A percentile compares a stretch with the other conserved stretches of the same genome.
phyloP scores from a whole-genome alignment of 2,329 filamentous ascomycete genomes.

The Ceratocystis harringtonii region DNA sequence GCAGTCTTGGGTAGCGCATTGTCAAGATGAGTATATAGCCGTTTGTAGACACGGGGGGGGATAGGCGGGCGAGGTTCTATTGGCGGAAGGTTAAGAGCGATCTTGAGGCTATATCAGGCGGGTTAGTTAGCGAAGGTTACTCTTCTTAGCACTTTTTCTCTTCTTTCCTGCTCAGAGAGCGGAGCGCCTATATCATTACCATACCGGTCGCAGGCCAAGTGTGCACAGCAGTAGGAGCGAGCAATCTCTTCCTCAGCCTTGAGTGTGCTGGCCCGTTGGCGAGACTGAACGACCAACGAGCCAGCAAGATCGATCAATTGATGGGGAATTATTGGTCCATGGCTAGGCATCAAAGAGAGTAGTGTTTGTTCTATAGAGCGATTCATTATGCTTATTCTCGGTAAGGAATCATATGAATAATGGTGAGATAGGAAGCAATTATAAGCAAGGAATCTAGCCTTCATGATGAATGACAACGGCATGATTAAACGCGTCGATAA shows the following conservation, averaged over 20 bases:
- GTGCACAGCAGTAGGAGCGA: constrained; percentile 68
- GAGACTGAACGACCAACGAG: constrained; percentile 66
- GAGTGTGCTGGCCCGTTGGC: constrained; percentile 58
- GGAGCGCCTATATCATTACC: not conserved
- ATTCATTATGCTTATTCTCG: constrained; percentile 43
- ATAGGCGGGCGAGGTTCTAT: constrained; percentile 64
- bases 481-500: not conserved
- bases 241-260: constrained; percentile 79
- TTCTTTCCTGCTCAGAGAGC: not conserved
- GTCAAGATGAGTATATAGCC: constrained; percentile 67
- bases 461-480: too few relatives aligned
- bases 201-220: constrained; percentile 78
- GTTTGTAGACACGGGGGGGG: constrained; percentile 66
- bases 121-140: not conserved
- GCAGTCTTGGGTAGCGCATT: constrained; percentile 40
- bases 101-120: constrained; percentile 49
- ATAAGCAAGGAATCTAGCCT: too few relatives aligned
- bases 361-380: constrained; percentile 59
- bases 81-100: constrained; percentile 57
- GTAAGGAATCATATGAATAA: not conserved
- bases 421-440: not conserved
- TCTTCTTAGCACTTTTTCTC: not conserved
- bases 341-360: constrained; percentile 57
- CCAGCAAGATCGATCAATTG: constrained; percentile 56
- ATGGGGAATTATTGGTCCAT: constrained; percentile 50